Evolutionary conservation across 192 early-diverging fungal species (phyloP).

Genomic region (Chytriomyces confervae): DNA sequence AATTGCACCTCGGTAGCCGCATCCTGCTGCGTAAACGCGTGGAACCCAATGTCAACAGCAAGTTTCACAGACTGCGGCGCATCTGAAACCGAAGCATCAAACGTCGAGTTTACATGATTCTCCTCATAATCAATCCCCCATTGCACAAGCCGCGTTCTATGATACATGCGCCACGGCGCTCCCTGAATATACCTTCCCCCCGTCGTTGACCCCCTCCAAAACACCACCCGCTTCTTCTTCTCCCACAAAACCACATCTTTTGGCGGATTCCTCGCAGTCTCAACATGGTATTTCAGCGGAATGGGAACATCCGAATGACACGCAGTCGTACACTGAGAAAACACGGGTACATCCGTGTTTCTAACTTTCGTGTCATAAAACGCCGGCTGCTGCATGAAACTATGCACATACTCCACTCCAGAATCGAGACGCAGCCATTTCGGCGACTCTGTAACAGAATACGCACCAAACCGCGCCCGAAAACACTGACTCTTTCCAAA

Average conservation of each 20-base stretch:
- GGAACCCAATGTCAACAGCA: neutral
- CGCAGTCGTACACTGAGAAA: neutral
- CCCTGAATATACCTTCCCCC: constrained; percentile 3
- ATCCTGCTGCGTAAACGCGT: neutral
- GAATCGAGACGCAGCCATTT: neutral
- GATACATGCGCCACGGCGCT: constrained; percentile 19
- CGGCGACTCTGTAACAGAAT: neutral
- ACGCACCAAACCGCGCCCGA: neutral
- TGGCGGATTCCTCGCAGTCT: neutral
- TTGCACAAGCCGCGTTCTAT: constrained; percentile 11
- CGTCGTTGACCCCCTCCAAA: constrained; percentile 23
- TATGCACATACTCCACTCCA: neutral
- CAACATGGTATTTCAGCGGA: neutral
- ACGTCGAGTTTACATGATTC: neutral
- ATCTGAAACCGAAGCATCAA: neutral
- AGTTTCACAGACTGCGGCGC: neutral
- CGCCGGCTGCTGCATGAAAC: constrained; percentile 2
- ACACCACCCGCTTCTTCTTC: constrained; percentile 13
- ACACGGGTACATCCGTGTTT: neutral
- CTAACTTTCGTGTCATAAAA: neutral
- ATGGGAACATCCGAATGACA: constrained; percentile 7
- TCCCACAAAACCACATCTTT: neutral
- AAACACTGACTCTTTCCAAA: constrained; percentile 6
- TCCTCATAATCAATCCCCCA: neutral
- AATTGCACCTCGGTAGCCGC: neutral